Percentiles rank a stretch among this genome's conserved stretches.
Evolutionary conservation across 108 stramenopile species (phyloP).

Genomic region (Skeletonema marinoi): DNA sequence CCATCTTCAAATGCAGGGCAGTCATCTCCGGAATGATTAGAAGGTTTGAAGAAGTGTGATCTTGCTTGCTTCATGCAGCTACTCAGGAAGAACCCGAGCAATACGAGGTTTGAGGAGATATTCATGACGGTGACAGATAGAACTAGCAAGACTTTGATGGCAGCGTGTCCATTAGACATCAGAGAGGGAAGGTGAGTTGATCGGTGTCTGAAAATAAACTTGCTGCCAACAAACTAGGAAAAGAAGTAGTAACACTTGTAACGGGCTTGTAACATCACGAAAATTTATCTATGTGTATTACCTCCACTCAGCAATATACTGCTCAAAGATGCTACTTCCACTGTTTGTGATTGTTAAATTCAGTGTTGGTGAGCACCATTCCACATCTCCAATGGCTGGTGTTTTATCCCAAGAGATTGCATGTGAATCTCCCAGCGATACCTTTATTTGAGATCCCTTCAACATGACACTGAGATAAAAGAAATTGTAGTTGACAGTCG

Average conservation of each 20-base stretch:
- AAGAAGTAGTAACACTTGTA: too few species aligned
- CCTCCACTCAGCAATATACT: conserved; percentile 73
- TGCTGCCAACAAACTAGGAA: background rate
- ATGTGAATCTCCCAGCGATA: conserved; percentile 13
- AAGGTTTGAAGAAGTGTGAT: background rate
- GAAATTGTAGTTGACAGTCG: conserved; percentile 64
- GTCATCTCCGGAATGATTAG: background rate
- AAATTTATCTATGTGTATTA: conserved; percentile 7
- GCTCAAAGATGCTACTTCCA: conserved; percentile 46
- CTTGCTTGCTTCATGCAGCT: background rate
- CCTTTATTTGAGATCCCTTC: conserved; percentile 39
- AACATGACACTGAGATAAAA: conserved; percentile 63
- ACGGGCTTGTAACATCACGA: too few species aligned
- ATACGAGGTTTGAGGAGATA: background rate
- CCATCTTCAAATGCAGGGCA: background rate
- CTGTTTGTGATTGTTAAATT: conserved; percentile 48
- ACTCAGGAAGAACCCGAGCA: background rate
- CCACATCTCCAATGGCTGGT: conserved; percentile 40
- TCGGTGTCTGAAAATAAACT: background rate
- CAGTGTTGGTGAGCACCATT: conserved; percentile 54
- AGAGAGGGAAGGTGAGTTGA: background rate
- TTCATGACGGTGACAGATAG: too few species aligned
- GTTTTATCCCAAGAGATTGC: conserved; percentile 32
- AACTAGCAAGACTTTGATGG: too few species aligned
- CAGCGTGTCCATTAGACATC: background rate